Percentiles rank a stretch among this genome's conserved stretches.
These are phyloP conservation scores for Pseudopediastrum boryanum DNA, from an alignment of 139 green algal species.

Conservation along the genomic window DNA sequence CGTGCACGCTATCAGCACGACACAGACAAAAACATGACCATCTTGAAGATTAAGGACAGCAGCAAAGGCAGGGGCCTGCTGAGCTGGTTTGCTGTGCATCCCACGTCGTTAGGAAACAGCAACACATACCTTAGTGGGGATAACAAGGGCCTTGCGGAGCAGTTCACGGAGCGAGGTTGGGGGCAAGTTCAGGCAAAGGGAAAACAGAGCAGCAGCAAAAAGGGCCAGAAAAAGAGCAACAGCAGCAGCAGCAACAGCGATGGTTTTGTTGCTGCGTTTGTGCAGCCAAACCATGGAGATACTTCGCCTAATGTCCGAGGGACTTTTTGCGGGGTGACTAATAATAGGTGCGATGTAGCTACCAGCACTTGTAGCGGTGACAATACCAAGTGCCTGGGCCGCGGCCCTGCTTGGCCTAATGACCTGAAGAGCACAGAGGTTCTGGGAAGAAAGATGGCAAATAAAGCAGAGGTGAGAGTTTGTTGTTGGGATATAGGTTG, in stretches of 20 bases:
- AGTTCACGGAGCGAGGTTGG: slow-evolving; percentile 69
- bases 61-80: background rate
- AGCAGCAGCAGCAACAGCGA: slow-evolving; percentile 9
- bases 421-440: slow-evolving; percentile 69
- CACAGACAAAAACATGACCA: slow-evolving; percentile 76
- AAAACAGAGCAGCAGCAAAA: slow-evolving; percentile 18
- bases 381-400: slow-evolving; percentile 76
- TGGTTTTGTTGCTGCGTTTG: slow-evolving; percentile 78
- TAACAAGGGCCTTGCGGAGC: slow-evolving; percentile 85
- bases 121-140: slow-evolving; percentile 75
- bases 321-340: slow-evolving; percentile 80
- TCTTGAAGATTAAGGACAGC: slow-evolving; percentile 63
- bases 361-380: slow-evolving; percentile 76
- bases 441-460: slow-evolving; percentile 68
- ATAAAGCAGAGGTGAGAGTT: slow-evolving; percentile 57
- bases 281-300: slow-evolving; percentile 80
- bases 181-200: too few relatives aligned
- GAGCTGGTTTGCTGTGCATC: slow-evolving; percentile 24
- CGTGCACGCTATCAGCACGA: slow-evolving; percentile 63
- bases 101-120: slow-evolving; percentile 25
- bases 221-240: background rate
- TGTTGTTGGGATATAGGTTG: background rate
- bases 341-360: slow-evolving; percentile 63
- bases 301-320: slow-evolving; percentile 78
- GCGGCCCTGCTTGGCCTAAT: slow-evolving; percentile 74